Percentiles rank a stretch among this genome's conserved stretches.
phyloP scores from a whole-genome alignment of 192 early-diverging fungal species.

The Podila epigama region DNA sequence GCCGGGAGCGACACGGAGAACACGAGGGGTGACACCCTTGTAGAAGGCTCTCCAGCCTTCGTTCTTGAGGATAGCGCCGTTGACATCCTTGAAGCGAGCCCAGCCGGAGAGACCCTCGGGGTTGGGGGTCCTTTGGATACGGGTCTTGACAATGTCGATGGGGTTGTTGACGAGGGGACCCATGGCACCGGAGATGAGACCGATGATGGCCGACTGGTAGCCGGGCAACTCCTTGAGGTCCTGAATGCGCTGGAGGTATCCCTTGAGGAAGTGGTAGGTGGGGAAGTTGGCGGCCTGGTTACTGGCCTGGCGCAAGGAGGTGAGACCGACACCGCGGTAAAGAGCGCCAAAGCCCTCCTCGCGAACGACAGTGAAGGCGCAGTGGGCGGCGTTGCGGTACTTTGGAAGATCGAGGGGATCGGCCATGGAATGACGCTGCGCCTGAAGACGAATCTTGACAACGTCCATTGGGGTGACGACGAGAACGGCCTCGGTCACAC shows the following conservation, averaged over 20 bases:
- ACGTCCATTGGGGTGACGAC: slow-evolving; percentile 99
- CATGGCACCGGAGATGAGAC: slow-evolving; percentile 90
- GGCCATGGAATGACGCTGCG: slow-evolving; percentile 93
- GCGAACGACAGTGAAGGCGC: slow-evolving; percentile 88
- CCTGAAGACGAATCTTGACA: slow-evolving; percentile 98
- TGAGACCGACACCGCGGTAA: slow-evolving; percentile 95
- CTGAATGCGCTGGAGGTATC: slow-evolving; percentile 74
- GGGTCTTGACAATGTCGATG: slow-evolving; percentile 99
- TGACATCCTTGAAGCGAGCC: slow-evolving; percentile 79
- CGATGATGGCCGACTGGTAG: slow-evolving; percentile 90
- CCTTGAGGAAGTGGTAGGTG: slow-evolving; percentile 93
- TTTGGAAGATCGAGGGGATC: slow-evolving; percentile 97
- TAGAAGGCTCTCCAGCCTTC: slow-evolving; percentile 97
- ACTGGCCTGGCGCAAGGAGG: slow-evolving; percentile 92
- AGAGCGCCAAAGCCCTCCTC: slow-evolving; percentile 89
- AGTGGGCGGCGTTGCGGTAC: slow-evolving; percentile 94
- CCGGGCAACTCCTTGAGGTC: slow-evolving; percentile 72
- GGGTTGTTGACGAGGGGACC: slow-evolving; percentile 94
- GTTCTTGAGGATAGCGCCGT: slow-evolving; percentile 79
- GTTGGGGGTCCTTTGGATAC: slow-evolving; percentile 90
- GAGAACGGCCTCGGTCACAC: slow-evolving; percentile 90
- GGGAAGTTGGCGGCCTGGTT: slow-evolving; percentile 99
- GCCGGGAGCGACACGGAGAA: slow-evolving; percentile 95
- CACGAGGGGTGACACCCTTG: slow-evolving; percentile 91
- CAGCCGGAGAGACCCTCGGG: slow-evolving; percentile 75